phyloP scores from a whole-genome alignment of 1,284 basidiomycete species.

The Boletus sp. region DNA sequence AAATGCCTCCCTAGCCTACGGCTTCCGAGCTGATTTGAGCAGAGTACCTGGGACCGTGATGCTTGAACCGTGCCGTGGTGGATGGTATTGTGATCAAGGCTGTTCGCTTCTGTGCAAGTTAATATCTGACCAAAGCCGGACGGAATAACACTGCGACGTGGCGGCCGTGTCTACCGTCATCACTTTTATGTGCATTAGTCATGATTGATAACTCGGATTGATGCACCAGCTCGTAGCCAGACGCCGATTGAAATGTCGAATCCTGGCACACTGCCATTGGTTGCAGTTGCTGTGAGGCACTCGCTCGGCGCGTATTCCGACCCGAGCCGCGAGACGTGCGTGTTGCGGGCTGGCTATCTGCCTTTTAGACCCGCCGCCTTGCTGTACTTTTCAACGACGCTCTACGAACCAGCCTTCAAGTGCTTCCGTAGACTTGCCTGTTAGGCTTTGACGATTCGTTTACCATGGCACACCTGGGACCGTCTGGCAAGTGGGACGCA shows the following conservation, averaged over 20 bases:
- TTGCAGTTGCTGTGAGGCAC: no score
- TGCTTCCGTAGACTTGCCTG: background rate
- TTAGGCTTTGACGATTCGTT: background rate
- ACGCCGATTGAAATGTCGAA: no score
- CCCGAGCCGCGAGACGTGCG: background rate
- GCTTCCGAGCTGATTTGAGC: background rate
- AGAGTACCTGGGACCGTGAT: background rate
- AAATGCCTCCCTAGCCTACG: background rate
- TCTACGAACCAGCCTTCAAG: slow-evolving; percentile 7
- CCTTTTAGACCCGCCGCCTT: no score
- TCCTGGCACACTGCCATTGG: no score
- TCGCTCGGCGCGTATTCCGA: no score
- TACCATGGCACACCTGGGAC: slow-evolving; percentile 36
- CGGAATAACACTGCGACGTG: background rate
- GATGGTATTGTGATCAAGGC: background rate
- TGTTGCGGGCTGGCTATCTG: slow-evolving; percentile 17
- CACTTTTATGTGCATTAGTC: no score
- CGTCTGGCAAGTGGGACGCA: slow-evolving; percentile 68
- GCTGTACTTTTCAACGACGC: slow-evolving; percentile 3
- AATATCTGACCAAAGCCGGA: background rate
- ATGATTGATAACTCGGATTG: no score
- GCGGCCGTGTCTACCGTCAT: no score
- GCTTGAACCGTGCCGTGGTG: background rate
- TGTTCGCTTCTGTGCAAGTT: background rate
- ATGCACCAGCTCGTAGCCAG: no score